Evolutionary conservation across 2,329 filamentous ascomycete genomes (phyloP), one percentile per base, ranked within the genome.

Genomic region (Trichoderma koningii): DNA sequence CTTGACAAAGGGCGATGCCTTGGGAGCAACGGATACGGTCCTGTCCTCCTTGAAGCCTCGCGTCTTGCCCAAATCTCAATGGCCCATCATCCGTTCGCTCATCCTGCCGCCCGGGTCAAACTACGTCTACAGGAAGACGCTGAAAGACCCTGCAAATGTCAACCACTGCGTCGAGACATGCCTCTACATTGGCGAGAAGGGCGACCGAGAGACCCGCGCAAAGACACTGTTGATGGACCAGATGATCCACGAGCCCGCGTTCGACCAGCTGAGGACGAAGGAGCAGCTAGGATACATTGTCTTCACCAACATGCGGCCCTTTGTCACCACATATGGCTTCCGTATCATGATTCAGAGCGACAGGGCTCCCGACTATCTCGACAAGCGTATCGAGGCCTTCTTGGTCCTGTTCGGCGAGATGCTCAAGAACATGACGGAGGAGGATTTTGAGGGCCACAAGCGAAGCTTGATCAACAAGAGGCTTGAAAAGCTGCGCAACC

Each of bases 241-340:
- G 77, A 90, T 99, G 79, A 88, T 92, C 0, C 91, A 96, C 64
- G 95, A 99, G 78, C 93, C 93, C 4, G 90, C 90, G 9, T 99
- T 98, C 74, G 92, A 99, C 77, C 93, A 96, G 76, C 83, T 99
- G 7, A 87, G 95, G 56, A 98, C 95, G 50, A 97, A 98, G 77
- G 94, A 99, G 76, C 94, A 99, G 78, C 88, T 99, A 7, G 95
- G 95, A 14, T 99, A 99, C 71, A 91, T 99, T 61, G 94, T 99
- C 0, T 97, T 94, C 77, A 94, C 91, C 55, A 91, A 92, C 30
- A 83, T 87, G 12, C 83, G 89, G 45, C 84, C 85, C 60, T 87
- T 90, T 63, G 80, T 87, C n/a, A 93, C 90, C 0, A 94, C 90
- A 0, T 89, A 92, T 71, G 92, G 91, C 1, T 95, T 95, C 77